Evolutionary conservation across 2,329 filamentous ascomycete species (phyloP).

Genomic region (Colletotrichum sp.): DNA sequence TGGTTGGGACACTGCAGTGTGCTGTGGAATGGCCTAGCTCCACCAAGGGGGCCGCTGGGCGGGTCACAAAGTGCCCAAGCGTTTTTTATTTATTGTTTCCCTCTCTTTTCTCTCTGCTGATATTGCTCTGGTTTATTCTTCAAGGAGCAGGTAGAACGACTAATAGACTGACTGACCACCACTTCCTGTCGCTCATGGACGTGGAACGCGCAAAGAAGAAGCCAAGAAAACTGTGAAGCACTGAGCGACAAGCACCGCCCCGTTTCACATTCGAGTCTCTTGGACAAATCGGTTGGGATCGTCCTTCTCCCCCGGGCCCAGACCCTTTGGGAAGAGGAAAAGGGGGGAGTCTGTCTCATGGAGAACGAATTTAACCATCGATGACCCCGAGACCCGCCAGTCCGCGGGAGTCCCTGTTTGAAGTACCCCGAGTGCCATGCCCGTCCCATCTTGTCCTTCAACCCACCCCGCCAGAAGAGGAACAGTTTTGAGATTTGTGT

Average conservation of each 20-base stretch:
- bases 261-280: conserved; percentile 4
- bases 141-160: not conserved
- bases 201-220: not conserved
- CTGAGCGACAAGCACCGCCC: conserved; percentile 6
- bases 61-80: not conserved
- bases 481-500: not conserved
- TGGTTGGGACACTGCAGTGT: not conserved
- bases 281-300: conserved; percentile 11
- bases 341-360: conserved; percentile 1
- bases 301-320: not conserved
- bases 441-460: not conserved
- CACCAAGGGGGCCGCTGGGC: not conserved
- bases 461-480: not conserved
- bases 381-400: not conserved
- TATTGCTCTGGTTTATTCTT: not conserved
- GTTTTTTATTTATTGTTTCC: not conserved
- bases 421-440: not conserved
- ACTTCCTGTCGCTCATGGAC: not conserved
- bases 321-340: not conserved
- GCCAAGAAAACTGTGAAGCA: conserved; percentile 1
- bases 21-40: not conserved
- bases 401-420: not conserved
- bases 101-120: not conserved
- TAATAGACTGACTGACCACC: not conserved
- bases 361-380: not conserved